These are phyloP conservation scores for Cyclospora cayetanensis DNA, from an alignment of 169 alveolate genomes.

Conservation along the genomic window DNA sequence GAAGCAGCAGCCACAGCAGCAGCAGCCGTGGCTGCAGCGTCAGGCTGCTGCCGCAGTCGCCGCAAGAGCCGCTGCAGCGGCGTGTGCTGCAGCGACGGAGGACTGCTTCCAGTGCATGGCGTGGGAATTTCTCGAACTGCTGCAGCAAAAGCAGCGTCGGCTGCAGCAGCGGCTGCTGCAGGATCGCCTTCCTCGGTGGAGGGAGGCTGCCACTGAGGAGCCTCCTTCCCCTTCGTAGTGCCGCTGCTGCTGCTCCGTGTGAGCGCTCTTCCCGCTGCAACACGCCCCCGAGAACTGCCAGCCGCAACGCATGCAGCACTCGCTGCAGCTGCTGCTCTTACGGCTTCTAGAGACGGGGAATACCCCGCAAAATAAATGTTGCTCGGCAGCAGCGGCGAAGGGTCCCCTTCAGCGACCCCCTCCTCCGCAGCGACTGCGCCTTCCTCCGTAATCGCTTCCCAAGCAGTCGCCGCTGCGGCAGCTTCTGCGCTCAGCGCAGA, in stretches of 20 bases:
- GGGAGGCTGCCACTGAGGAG: neutral
- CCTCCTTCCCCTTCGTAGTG: neutral
- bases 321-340: constrained; percentile 9
- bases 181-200: neutral
- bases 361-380: neutral
- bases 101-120: neutral
- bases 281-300: no score
- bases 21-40: neutral
- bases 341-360: neutral
- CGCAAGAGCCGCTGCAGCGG: neutral
- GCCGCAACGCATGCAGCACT: neutral
- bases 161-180: constrained; percentile 18
- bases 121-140: no score
- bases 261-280: no score
- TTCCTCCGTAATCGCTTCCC: no score
- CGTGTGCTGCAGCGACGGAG: neutral
- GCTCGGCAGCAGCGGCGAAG: neutral
- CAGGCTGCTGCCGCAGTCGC: neutral
- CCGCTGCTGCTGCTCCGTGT: no score
- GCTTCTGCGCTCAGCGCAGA: constrained; percentile 25
- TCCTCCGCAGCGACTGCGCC: neutral
- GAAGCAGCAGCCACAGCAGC: neutral
- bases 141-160: no score
- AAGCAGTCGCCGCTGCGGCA: neutral
- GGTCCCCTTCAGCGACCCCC: neutral